These are phyloP conservation scores for Sclerotinia borealis DNA, from an alignment of 2,329 filamentous ascomycete genomes.

Conservation along the genomic window DNA sequence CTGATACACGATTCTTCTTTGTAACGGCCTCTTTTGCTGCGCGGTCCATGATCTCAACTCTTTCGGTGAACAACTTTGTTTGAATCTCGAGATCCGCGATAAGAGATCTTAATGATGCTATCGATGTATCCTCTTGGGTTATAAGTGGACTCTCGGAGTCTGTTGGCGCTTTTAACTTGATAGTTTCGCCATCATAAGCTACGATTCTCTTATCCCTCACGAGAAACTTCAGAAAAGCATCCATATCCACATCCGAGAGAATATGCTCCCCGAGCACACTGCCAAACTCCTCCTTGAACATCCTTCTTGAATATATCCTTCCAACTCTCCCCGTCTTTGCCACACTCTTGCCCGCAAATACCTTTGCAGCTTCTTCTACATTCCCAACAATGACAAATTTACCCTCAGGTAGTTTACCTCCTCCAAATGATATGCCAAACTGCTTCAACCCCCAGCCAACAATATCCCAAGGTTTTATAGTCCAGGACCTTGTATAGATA, in stretches of 20 bases:
- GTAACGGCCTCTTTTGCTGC: slow-evolving; percentile 65
- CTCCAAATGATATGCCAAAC: slow-evolving; percentile 52
- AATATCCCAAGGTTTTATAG: slow-evolving; percentile 58
- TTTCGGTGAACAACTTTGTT: slow-evolving; percentile 57
- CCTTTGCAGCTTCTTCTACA: slow-evolving; percentile 52
- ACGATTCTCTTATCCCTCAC: slow-evolving; percentile 58
- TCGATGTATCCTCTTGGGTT: slow-evolving; percentile 71
- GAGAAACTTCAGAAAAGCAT: slow-evolving; percentile 64
- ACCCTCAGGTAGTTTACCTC: slow-evolving; percentile 52
- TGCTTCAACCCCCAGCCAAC: slow-evolving; percentile 71
- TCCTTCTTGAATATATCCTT: slow-evolving; percentile 59
- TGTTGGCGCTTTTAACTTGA: slow-evolving; percentile 65
- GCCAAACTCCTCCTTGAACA: slow-evolving; percentile 56
- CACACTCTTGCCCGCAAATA: slow-evolving; percentile 42
- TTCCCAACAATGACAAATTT: slow-evolving; percentile 62
- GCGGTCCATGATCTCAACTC: slow-evolving; percentile 58
- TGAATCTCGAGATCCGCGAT: slow-evolving; percentile 69
- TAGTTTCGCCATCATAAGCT: slow-evolving; percentile 57
- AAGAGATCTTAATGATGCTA: slow-evolving; percentile 77
- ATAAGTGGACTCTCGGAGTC: slow-evolving; percentile 41
- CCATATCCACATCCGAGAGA: slow-evolving; percentile 59
- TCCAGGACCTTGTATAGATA: slow-evolving; percentile 73
- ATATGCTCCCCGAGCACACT: slow-evolving; percentile 43
- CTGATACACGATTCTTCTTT: slow-evolving; percentile 67
- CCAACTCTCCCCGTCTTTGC: slow-evolving; percentile 50